A percentile compares a stretch with the other conserved stretches of the same genome.
These are phyloP conservation scores for Trichoderma reesei DNA, from an alignment of 495 filamentous ascomycete species.

Conservation along the genomic window DNA sequence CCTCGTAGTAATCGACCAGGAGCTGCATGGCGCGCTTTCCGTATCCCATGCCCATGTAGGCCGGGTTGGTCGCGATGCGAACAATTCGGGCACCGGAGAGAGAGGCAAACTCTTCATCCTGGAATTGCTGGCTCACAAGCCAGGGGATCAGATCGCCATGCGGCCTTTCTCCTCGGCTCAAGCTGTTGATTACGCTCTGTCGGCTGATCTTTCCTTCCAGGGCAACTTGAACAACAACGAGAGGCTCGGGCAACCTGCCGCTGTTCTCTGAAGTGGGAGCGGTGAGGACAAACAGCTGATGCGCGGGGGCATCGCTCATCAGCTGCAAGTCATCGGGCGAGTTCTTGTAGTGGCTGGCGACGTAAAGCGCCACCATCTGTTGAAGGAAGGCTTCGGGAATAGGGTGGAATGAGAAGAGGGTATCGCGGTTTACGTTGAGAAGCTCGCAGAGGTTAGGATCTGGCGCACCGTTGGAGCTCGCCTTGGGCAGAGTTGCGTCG, in stretches of 20 bases:
- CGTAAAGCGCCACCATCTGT: slow-evolving; percentile 95
- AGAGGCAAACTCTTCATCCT: slow-evolving; percentile 92
- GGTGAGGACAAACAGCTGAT: slow-evolving; percentile 92
- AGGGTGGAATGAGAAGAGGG: slow-evolving; percentile 94
- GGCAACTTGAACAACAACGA: slow-evolving; percentile 90
- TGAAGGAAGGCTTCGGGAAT: slow-evolving; percentile 95
- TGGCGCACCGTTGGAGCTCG: slow-evolving; percentile 70
- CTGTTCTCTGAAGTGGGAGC: slow-evolving; percentile 72
- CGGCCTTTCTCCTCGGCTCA: slow-evolving; percentile 81
- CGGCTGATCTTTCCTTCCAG: slow-evolving; percentile 91
- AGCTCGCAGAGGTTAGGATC: slow-evolving; percentile 86
- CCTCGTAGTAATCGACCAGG: slow-evolving; percentile 86
- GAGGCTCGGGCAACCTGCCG: slow-evolving; percentile 76
- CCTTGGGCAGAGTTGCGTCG: slow-evolving; percentile 73
- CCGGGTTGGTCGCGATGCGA: slow-evolving; percentile 92
- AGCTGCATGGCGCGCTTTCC: slow-evolving; percentile 80
- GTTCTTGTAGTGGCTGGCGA: slow-evolving; percentile 98
- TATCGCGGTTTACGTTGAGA: slow-evolving; percentile 90
- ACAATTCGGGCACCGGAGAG: slow-evolving; percentile 88
- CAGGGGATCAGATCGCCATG: slow-evolving; percentile 96
- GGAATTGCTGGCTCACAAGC: slow-evolving; percentile 97
- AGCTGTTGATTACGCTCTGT: slow-evolving; percentile 78
- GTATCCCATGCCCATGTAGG: slow-evolving; percentile 86
- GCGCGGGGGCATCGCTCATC: slow-evolving; percentile 94
- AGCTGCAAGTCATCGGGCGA: slow-evolving; percentile 95